Conservation (phyloP, 164 flowering plant genomes). For the Echeveria elegans region DNA sequence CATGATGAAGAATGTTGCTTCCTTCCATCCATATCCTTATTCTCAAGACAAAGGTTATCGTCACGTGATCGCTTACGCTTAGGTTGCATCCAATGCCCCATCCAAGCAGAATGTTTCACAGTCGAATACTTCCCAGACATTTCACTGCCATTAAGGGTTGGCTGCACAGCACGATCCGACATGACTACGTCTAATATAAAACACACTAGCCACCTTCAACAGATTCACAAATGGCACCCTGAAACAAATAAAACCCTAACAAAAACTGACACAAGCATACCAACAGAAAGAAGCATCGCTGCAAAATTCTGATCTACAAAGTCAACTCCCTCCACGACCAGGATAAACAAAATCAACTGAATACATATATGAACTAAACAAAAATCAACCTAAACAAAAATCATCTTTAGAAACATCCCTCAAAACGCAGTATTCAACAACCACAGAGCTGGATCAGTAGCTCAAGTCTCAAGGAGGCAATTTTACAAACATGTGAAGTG, state of each 20-base stretch:
- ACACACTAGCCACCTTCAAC: background rate
- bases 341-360: background rate
- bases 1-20: no score
- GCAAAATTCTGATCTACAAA: background rate
- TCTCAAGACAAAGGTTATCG: conserved; percentile 7
- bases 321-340: background rate
- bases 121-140: no score
- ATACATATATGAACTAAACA: background rate
- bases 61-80: conserved; percentile 24
- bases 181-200: conserved; percentile 18
- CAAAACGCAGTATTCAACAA: background rate
- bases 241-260: conserved; percentile 7
- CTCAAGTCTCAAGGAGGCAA: conserved; percentile 1
- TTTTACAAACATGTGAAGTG: background rate
- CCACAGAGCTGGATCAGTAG: background rate
- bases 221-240: conserved; percentile 10
- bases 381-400: background rate
- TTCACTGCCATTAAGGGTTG: conserved; percentile 18
- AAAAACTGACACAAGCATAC: background rate
- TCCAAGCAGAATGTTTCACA: conserved; percentile 37
- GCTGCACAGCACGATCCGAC: conserved; percentile 25
- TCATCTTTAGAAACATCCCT: background rate
- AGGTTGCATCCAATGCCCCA: conserved; percentile 48
- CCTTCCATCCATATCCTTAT: no score
- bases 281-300: background rate